Evolutionary conservation across 192 early-diverging fungal genomes (phyloP).

Genomic region (Oehlia diaphana): DNA sequence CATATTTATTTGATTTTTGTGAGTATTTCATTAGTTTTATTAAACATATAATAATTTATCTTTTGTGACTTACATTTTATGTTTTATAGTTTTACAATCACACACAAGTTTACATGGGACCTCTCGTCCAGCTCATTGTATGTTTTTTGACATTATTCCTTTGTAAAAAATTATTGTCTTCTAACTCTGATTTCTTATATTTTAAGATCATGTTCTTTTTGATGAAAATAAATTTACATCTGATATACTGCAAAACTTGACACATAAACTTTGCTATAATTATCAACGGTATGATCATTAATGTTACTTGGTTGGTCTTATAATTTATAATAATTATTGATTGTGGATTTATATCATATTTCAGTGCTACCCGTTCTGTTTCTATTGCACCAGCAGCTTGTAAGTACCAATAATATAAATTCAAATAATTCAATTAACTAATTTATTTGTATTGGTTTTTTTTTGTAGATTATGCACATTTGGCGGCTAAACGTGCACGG

Average conservation of each 20-base stretch:
- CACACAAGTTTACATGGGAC: conserved; percentile 95
- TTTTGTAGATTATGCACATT: conserved; percentile 78
- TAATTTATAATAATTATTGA: background rate
- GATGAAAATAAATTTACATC: conserved; percentile 84
- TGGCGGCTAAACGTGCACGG: conserved; percentile 83
- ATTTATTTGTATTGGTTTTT: conserved; percentile 26
- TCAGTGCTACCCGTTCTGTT: conserved; percentile 77
- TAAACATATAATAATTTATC: background rate
- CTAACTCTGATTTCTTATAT: conserved; percentile 30
- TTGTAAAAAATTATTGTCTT: background rate
- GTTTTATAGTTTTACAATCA: conserved; percentile 65
- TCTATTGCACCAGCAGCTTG: conserved; percentile 69
- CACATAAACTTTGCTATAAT: conserved; percentile 87
- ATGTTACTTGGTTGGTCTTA: background rate
- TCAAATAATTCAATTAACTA: background rate
- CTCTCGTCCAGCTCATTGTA: conserved; percentile 81
- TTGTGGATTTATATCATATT: background rate
- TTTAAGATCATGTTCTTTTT: conserved; percentile 72
- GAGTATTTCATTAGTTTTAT: background rate
- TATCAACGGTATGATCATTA: conserved; percentile 60
- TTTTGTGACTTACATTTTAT: background rate
- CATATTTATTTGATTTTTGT: conserved; percentile 69
- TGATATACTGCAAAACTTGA: conserved; percentile 84
- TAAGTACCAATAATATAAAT: background rate
- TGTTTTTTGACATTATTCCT: background rate